Evolutionary conservation across 73 alveolate genomes (phyloP).

Genomic region (Effrenium voratum): DNA sequence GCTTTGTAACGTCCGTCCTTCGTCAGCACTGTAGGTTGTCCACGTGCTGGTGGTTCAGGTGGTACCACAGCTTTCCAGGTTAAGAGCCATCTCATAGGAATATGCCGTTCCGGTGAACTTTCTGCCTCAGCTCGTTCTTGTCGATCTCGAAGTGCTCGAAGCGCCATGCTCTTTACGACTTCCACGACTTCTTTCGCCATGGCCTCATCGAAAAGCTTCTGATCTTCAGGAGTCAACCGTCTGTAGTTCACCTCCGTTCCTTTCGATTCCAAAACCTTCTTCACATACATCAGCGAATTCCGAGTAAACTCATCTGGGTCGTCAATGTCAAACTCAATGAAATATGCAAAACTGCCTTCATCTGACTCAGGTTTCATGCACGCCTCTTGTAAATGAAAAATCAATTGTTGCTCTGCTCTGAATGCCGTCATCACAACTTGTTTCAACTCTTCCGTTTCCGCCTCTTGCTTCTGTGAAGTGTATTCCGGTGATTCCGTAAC

Average conservation of each 20-base stretch:
- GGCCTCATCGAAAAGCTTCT: constrained; percentile 26
- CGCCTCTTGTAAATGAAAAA: neutral
- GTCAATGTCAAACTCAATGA: constrained; percentile 23
- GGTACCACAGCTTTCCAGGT: constrained; percentile 9
- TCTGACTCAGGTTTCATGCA: neutral
- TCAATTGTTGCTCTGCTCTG: neutral
- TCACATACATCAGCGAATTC: constrained; percentile 9
- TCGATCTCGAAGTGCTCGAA: neutral
- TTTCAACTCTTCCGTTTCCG: neutral
- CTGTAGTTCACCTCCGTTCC: constrained; percentile 20
- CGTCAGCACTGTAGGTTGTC: neutral
- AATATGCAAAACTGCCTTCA: neutral
- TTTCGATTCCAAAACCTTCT: constrained; percentile 9
- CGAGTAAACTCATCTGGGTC: neutral
- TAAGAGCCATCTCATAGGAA: constrained; percentile 47
- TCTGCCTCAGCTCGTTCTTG: neutral
- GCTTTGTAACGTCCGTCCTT: neutral
- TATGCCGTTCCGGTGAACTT: constrained; percentile 4
- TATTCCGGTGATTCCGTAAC: neutral
- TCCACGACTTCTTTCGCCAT: constrained; percentile 32
- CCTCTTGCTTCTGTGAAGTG: neutral
- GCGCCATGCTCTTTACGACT: neutral
- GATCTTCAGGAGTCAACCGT: neutral
- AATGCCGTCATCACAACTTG: neutral
- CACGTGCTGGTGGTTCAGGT: neutral